Evolutionary conservation across 352 stramenopile species (phyloP), one percentile per base, ranked within the genome.

Genomic region (Pythium insidiosum): DNA sequence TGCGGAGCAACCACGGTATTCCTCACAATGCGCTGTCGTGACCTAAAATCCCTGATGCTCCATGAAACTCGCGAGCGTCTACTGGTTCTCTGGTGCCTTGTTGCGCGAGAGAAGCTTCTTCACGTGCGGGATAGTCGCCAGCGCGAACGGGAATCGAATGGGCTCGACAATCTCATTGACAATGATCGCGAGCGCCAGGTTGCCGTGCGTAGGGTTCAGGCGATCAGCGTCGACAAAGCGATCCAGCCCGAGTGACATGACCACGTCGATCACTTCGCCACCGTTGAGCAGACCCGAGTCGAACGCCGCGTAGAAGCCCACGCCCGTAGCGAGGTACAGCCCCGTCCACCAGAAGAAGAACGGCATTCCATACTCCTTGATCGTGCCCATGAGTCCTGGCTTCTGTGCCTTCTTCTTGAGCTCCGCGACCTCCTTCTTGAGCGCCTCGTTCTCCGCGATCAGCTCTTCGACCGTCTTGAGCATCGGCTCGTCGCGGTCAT

Each of bases 111-210:
- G 80, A 34, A 63, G 50, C 28, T 73, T 70, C 63, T 91, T 94
- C 38, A 91, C 45, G 37, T 73, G 70, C 6, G 80, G 76, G 25
- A 93, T 68, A 26, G 84, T 95, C 11, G 83, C 83, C 23, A 95
- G 49, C 29, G 73, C 77, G 35, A 95, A 68, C n/a, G 84, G 78
- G 56, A 94, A 89, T 15, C 84, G 84, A 19, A 95, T 50, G 23
- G 86, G 60, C 57, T 95, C 84, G 40, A 94, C 40, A 38, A 53
- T 71, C 53, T 95, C 84, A 67, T 95, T 95, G 39, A 92, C 59
- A 16, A 94, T 68, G 28, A 91, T 63, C 24, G 84, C 79, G 38
- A 94, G 69, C 47, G 81, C 81, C 25, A 93, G 75, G 63, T 94
- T 94, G 30, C 83, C 80, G 51, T 94, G 83, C 37, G 68, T 88